Base-by-base conservation (phyloP, 371 early-diverging fungal genomes). In the Globomyces sp. region DNA sequence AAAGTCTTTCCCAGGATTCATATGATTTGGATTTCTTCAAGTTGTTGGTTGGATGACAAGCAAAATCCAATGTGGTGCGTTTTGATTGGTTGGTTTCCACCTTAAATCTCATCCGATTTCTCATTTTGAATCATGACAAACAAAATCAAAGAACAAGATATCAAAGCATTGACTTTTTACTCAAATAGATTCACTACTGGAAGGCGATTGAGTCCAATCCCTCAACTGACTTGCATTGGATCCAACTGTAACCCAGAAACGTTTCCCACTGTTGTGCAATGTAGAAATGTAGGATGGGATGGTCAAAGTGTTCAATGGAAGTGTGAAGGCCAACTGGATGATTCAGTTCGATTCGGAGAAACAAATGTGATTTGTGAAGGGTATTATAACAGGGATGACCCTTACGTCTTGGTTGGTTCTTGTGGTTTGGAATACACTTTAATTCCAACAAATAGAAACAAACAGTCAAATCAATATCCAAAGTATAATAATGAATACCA, bases 391-490 rank as follows among this genome's bases (percentile, higher is more conserved):
- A 72, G 78, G 2, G 81, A 81, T 5, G 86, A 86, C 58, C 80
- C 80, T 6, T 85, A 78, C 62, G 67, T 86, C 5, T 71, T 85
- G 37, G 78, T 70, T 3, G 85, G 85, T 24, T 78, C 78, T 37
- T 85, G 86, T 65, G 85, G 84, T 5, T 71, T 86, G 11, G 84
- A 84, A 50, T 86, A 85, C 65, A 75, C 77, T 5, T 70, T 85
- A 2, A 58, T 74, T 53, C 74, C 71, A 36, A 81, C 79, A 6
- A 65, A 68, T 42, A 67, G 37, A 51, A 5, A 53, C 41, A 39
- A 66, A 3, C 52, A 64, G 37, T 13, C 43, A 24, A 52, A 62
- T 10, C 41, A 60, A 52, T 11, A 49, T n/a, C 57, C 47, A 13
- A 34, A 52, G 48, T 41, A 71, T 57, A 64, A 50, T n/a, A 4